Evolutionary conservation across 2,329 filamentous ascomycete genomes (phyloP).

Genomic region (Metarhizium brunneum): DNA sequence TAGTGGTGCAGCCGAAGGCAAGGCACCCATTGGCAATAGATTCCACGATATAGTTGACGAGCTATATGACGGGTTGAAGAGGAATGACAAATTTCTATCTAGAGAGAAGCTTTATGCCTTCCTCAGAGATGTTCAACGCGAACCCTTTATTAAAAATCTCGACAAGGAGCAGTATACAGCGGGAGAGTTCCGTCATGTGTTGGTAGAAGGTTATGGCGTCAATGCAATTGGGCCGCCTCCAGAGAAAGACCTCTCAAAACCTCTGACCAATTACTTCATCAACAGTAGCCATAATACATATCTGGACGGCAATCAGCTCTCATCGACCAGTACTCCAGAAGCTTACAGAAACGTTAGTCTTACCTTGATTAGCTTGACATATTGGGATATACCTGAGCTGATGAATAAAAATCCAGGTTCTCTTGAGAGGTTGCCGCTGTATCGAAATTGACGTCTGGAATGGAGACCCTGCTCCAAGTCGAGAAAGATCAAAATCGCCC

Average conservation of each 20-base stretch:
- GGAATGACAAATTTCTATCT: constrained; percentile 19
- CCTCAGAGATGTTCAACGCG: constrained; percentile 40
- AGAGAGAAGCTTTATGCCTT: constrained; percentile 36
- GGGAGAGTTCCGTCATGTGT: constrained; percentile 41
- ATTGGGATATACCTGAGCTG: not conserved
- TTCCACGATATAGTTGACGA: constrained; percentile 38
- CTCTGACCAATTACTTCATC: constrained; percentile 85
- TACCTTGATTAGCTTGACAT: not conserved
- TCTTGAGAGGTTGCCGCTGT: constrained; percentile 72
- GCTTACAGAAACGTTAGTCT: constrained; percentile 63
- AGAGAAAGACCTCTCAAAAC: constrained; percentile 51
- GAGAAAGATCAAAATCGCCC: constrained; percentile 26
- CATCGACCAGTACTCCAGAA: constrained; percentile 65
- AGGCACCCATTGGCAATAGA: constrained; percentile 35
- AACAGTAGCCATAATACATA: constrained; percentile 95
- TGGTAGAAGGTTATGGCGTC: constrained; percentile 33
- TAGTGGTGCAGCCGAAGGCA: constrained; percentile 12
- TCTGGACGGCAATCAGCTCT: constrained; percentile 75
- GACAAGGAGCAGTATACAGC: constrained; percentile 33
- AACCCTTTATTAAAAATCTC: constrained; percentile 22
- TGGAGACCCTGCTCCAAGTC: constrained; percentile 40
- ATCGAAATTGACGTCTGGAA: constrained; percentile 97
- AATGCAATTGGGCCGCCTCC: constrained; percentile 34
- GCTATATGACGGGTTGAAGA: constrained; percentile 37
- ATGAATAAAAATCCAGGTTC: constrained; percentile 38